Conservation (phyloP, 768 basidiomycete genomes). For the Chalciporus pseudorubinellus region DNA sequence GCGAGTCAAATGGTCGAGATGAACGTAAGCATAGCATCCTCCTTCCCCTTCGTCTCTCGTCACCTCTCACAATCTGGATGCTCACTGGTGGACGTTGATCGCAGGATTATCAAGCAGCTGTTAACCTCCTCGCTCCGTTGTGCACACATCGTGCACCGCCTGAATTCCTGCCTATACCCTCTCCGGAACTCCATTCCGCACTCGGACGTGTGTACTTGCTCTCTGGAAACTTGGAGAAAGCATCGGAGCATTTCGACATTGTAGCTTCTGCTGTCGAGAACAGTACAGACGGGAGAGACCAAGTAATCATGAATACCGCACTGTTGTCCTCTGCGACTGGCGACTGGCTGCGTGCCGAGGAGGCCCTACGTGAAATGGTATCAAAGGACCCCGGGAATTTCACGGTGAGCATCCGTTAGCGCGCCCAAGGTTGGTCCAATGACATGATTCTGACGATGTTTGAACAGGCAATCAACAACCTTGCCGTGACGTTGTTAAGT, state of each 20-base stretch:
- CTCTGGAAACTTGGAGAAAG: slow-evolving; percentile 59
- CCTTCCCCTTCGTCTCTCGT: background rate
- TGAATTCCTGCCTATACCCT: slow-evolving; percentile 25
- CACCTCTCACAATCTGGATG: background rate
- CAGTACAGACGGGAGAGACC: slow-evolving; percentile 39
- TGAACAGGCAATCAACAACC: slow-evolving; percentile 68
- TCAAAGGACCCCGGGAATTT: slow-evolving; percentile 57
- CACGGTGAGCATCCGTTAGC: no score
- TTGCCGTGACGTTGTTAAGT: slow-evolving; percentile 67
- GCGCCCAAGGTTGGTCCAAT: no score
- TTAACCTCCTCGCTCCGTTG: slow-evolving; percentile 65
- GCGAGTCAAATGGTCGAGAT: slow-evolving; percentile 83
- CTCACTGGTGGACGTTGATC: background rate
- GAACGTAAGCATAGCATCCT: slow-evolving; percentile 55
- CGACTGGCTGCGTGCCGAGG: slow-evolving; percentile 58
- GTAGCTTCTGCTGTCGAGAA: slow-evolving; percentile 44
- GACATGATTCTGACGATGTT: no score
- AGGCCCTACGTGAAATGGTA: slow-evolving; percentile 43
- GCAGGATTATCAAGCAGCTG: slow-evolving; percentile 70
- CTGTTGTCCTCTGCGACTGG: slow-evolving; percentile 67
- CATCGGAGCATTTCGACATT: slow-evolving; percentile 52
- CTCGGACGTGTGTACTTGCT: slow-evolving; percentile 76
- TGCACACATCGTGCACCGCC: slow-evolving; percentile 39
- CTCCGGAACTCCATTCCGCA: slow-evolving; percentile 62
- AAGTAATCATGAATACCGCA: slow-evolving; percentile 62